Base-by-base conservation (phyloP, 768 basidiomycete genomes). In the Rhodocollybia butyracea region DNA sequence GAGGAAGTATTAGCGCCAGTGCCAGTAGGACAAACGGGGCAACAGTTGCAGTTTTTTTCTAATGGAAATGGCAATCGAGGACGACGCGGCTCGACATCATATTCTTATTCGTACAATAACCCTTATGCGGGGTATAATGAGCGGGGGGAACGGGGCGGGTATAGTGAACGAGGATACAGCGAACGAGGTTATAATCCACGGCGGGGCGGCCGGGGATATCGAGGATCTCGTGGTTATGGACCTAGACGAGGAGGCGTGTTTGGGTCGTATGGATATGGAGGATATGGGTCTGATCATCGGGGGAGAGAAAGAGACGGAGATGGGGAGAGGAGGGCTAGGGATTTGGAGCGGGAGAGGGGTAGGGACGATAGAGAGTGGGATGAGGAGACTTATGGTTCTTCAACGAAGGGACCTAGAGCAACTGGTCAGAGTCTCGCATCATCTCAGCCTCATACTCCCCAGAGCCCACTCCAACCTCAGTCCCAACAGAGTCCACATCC, bases 21-120 rank as follows among this genome's bases (percentile, higher is more conserved):
- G n/a, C n/a, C n/a, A n/a, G n/a, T n/a, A n/a, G n/a, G n/a, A 70
- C 70, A 67, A 22, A 71, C 69, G 22, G 70, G 67, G 12, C 57
- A 50, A 64, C 61, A 54, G 65, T 68, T 21, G 57, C 55, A 29
- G 26, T 34, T 51, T n/a, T n/a, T n/a, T n/a, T n/a, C 34, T 72
- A 73, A 12, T 72, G 70, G 3, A 65, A 62, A 41, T 42, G 41
- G 39, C 11, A 38, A 39, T 50, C 57, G 54, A 15, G 62, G 59
- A 55, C 57, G 66, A 57, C 52, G 51, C 7, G 56, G 56, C 2
- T 51, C 56, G 40, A n/a, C n/a, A n/a, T n/a, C n/a, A n/a, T n/a
- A n/a, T n/a, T n/a, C n/a, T n/a, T 48, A 30, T 22, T 39, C 53
- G 21, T 50, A 50, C 32, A 48, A 51, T 41, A 51, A 34, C 30